Base-by-base conservation (phyloP, 2,329 filamentous ascomycete genomes). In the Trichoderma simmonsii region DNA sequence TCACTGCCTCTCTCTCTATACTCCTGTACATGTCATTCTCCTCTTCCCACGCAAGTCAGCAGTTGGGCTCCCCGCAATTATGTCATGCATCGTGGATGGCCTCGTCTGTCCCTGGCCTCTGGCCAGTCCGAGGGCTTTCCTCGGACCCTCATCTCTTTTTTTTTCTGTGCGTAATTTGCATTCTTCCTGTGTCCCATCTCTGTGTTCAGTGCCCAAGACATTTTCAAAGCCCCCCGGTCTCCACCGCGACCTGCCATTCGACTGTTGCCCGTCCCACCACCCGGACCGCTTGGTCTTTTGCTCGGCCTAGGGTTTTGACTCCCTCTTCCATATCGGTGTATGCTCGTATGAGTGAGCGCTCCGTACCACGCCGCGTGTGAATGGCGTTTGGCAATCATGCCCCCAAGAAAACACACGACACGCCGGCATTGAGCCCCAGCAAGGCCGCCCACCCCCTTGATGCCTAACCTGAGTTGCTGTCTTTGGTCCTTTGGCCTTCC, bases 21-120 rank as follows among this genome's bases (percentile, higher is more conserved):
- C 21, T 54, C 21, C 21, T 24, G 48, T 54, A 69, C 18, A 70
- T 70, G 66, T 36, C 66, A 70, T 43, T 62, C 57, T 70, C 57
- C n/a, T 70, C 36, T 60, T 70, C 28, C 28, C 66, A 70, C 57
- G 66, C 66, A 70, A 70, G 66, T 70, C 66, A 70, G 66, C 66
- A 70, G 68, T 70, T 72, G 73, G 70, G 66, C 76, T 79, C 80
- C 78, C 79, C 80, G 80, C 79, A 83, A 83, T 84, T 84, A 84
- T 85, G 82, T 83, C 83, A 84, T 84, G 83, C 82, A 80, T 80
- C 80, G 78, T 72, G 64, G 71, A 62, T 72, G 67, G 48, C 65
- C 59, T 70, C 65, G 66, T 70, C 61, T 59, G 14, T 62, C 30
- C 51, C 69, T 54, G 66, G 57, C 60, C 71, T 51, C 66, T 70